Evolutionary conservation across 495 filamentous ascomycete species (phyloP).

Genomic region (Penicillium goetzii): DNA sequence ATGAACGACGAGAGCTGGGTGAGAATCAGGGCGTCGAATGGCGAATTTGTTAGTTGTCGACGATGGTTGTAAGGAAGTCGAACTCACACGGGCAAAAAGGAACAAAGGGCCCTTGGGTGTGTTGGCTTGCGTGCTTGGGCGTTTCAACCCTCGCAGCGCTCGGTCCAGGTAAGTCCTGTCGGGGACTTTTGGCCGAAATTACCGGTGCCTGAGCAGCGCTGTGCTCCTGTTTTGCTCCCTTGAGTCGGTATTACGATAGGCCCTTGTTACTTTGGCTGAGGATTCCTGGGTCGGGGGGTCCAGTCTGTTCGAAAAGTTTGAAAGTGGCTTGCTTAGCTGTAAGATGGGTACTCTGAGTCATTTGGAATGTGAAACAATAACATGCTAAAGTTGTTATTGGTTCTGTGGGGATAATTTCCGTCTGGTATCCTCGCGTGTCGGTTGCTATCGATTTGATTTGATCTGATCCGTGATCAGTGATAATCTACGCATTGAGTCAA

Average conservation of each 20-base stretch:
- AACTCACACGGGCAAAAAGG: neutral
- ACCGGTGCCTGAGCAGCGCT: neutral
- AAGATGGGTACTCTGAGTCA: neutral
- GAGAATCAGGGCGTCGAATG: conserved; percentile 14
- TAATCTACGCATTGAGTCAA: neutral
- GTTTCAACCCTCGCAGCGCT: neutral
- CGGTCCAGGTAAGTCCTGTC: neutral
- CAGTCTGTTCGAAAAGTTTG: conserved; percentile 1
- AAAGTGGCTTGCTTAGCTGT: neutral
- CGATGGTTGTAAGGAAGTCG: neutral
- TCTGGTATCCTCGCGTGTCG: neutral
- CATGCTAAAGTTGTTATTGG: neutral
- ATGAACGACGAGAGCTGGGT: conserved; percentile 32
- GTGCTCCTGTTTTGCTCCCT: neutral
- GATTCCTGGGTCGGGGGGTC: neutral
- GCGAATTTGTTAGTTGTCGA: conserved; percentile 16
- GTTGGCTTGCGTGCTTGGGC: conserved; percentile 4
- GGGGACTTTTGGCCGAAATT: neutral
- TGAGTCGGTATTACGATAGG: neutral
- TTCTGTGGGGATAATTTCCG: neutral
- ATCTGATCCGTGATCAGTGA: neutral
- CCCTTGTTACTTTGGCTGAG: neutral
- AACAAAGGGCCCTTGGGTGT: neutral
- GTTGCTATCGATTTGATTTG: neutral
- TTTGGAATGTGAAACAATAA: conserved; percentile 11